Base-by-base conservation (phyloP, 2,329 filamentous ascomycete genomes). In the Neopestalotiopsis sp. region DNA sequence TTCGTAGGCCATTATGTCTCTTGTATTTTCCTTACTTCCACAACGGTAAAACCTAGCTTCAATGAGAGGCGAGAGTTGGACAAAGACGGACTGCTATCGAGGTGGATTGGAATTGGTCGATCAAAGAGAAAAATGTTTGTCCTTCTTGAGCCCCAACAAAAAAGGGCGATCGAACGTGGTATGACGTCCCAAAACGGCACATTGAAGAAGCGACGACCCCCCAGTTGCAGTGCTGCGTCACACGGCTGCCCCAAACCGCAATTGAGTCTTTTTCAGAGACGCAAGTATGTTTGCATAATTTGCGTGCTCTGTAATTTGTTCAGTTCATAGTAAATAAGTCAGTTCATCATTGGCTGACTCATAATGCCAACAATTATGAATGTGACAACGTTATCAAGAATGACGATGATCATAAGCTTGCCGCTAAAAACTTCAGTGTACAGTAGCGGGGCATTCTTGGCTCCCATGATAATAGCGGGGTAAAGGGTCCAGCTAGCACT, bases 91-190 rank as follows among this genome's bases (percentile, higher is more conserved):
- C 3, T 53, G 45, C 24, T n/a, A 53, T 53, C 20, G 45, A 53
- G 20, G 45, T n/a, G n/a, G 45, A 20, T 17, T 6, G 14, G n/a
- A 53, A 49, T 45, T n/a, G 20, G 17, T 17, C 45, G 6, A 53
- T n/a, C 45, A 53, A 53, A 17, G 20, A n/a, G 3, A 49, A 45
- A 42, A 53, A 53, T 17, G 17, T 53, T 20, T 24, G 45, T 53
- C 45, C 9, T 53, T 53, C 5, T 53, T 53, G 6, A 38, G 7
- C 45, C 45, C 45, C 45, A 24, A 53, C 17, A 53, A 49, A 49
- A 53, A 53, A 53, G 45, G 45, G 45, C 45, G 45, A 53, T 53
- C 45, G n/a, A 24, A 53, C n/a, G 45, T 53, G 45, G 45, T 53
- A 53, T 53, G 45, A 53, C 45, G 45, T 53, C 45, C 45, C 45